A percentile compares a stretch with the other conserved stretches of the same genome.
phyloP scores from a whole-genome alignment of 139 green algal species.

The Asterochloris erici region DNA sequence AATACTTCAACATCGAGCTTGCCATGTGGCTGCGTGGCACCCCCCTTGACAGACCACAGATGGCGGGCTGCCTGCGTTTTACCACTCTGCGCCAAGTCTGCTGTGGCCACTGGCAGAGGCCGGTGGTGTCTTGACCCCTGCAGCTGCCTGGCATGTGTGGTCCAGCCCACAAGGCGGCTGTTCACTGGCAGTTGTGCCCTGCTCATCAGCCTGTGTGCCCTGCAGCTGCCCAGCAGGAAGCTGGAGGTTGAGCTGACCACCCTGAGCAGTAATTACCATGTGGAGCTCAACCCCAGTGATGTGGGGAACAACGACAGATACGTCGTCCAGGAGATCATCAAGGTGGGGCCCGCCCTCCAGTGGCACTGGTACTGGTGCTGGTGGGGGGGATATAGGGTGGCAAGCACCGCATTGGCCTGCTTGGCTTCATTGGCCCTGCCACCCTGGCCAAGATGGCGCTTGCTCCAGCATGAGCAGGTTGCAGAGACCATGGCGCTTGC shows the following conservation, averaged over 20 bases:
- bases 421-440: no score
- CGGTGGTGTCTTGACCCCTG: neutral
- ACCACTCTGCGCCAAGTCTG: neutral
- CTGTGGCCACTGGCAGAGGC: neutral
- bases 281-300: slow-evolving; percentile 94
- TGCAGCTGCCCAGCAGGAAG: slow-evolving; percentile 76
- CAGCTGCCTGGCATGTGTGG: no score
- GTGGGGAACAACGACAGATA: slow-evolving; percentile 93
- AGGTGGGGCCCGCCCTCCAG: slow-evolving; percentile 32
- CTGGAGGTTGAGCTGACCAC: slow-evolving; percentile 97
- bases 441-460: no score
- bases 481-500: no score
- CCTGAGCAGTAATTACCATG: slow-evolving; percentile 82
- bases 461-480: no score
- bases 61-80: no score
- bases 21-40: no score
- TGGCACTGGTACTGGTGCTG: neutral
- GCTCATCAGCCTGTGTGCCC: neutral
- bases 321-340: slow-evolving; percentile 95
- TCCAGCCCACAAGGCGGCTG: no score
- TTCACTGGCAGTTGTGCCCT: no score
- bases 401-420: no score
- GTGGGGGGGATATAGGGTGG: no score
- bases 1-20: neutral
- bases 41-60: no score